phyloP scores from a whole-genome alignment of 495 filamentous ascomycete genomes.

The Penicillium goetzii region DNA sequence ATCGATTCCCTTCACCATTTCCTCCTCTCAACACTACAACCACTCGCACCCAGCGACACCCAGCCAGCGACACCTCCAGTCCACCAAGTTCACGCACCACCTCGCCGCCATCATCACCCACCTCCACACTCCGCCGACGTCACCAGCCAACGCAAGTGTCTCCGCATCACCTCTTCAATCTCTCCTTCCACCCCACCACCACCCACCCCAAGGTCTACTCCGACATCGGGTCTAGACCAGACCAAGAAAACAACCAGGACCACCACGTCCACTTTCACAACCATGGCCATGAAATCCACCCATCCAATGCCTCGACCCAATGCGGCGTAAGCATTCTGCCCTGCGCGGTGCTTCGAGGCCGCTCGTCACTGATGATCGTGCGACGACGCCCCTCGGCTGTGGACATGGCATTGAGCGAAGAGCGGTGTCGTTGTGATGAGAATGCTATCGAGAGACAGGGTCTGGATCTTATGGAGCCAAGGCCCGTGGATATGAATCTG shows the following conservation, averaged over 20 bases:
- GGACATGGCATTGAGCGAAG: conserved; percentile 48
- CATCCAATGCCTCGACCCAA: conserved; percentile 19
- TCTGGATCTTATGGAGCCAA: conserved; percentile 50
- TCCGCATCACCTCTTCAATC: conserved; percentile 35
- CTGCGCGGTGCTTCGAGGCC: conserved; percentile 39
- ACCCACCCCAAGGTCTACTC: conserved; percentile 21
- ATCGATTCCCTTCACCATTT: conserved; percentile 25
- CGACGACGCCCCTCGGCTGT: conserved; percentile 48
- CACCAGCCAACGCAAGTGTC: conserved; percentile 23
- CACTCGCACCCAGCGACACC: conserved; percentile 5
- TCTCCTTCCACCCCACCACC: conserved; percentile 32
- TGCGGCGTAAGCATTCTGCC: conserved; percentile 31
- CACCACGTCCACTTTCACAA: conserved; percentile 19
- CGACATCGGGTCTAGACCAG: conserved; percentile 16
- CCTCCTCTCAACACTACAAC: conserved; percentile 19
- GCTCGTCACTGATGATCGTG: conserved; percentile 40
- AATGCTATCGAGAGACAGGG: conserved; percentile 47
- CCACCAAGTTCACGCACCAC: conserved; percentile 28
- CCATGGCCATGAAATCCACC: conserved; percentile 33
- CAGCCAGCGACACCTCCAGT: conserved; percentile 27
- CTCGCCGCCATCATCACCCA: conserved; percentile 31
- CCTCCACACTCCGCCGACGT: conserved; percentile 14
- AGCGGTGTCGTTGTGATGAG: conserved; percentile 43
- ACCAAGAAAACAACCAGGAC: background rate
- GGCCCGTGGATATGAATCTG: conserved; percentile 43